Percentiles rank a stretch among this genome's conserved stretches.
phyloP scores from a whole-genome alignment of 2,329 filamentous ascomycete genomes.

The Reticulascus tulasneorum region DNA sequence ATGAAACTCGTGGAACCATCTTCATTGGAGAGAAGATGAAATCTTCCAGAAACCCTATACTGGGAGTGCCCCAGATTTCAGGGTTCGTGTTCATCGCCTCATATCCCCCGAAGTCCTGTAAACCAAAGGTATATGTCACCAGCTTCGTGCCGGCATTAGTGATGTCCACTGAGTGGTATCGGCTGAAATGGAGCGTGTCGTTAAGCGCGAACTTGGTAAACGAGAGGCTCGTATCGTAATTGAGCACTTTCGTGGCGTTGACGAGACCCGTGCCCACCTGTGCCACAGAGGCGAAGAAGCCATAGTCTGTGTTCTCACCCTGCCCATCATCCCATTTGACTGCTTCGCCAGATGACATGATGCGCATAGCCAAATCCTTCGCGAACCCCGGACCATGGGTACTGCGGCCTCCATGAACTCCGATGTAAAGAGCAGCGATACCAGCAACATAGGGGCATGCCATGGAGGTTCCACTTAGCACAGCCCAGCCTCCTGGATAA shows the following conservation, averaged over 20 bases:
- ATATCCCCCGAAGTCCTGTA: conserved; percentile 22
- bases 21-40: conserved; percentile 3
- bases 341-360: conserved; percentile 25
- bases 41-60: conserved; percentile 9
- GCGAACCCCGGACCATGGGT: conserved; percentile 22
- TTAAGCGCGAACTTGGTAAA: conserved; percentile 38
- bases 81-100: conserved; percentile 6
- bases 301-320: conserved; percentile 8
- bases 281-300: conserved; percentile 25
- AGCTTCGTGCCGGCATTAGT: conserved; percentile 30
- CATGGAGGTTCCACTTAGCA: conserved; percentile 45
- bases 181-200: conserved; percentile 35
- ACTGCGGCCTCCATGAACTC: conserved; percentile 36
- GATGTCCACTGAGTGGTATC: conserved; percentile 21
- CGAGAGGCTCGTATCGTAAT: conserved; percentile 30
- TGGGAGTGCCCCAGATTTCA: conserved; percentile 9
- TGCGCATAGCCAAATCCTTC: conserved; percentile 26
- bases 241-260: conserved; percentile 35
- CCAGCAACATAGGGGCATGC: conserved; percentile 39
- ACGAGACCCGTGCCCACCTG: conserved; percentile 37
- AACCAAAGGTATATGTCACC: conserved; percentile 26
- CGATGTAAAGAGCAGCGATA: conserved; percentile 26
- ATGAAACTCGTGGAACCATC: conserved; percentile 5
- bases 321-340: conserved; percentile 20
- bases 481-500: conserved; percentile 30